A percentile compares a stretch with the other conserved stretches of the same genome.
These are phyloP conservation scores for Astrocystis sublimbata DNA, from an alignment of 495 filamentous ascomycete genomes.

Conservation along the genomic window DNA sequence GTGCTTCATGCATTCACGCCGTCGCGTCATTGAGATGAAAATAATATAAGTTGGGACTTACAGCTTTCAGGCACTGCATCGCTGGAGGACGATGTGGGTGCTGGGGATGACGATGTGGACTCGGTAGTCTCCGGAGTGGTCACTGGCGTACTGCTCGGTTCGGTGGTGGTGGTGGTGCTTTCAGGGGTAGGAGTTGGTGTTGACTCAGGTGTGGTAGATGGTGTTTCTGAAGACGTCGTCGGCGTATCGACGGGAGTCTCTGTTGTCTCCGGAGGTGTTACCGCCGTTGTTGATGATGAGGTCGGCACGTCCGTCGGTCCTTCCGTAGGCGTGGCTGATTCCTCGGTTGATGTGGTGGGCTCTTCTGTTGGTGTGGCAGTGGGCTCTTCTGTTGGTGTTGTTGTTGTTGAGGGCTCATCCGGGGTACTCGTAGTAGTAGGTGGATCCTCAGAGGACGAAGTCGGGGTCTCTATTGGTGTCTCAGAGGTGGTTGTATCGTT, in stretches of 20 bases:
- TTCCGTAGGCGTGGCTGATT: constrained; percentile 6
- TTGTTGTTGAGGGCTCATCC: constrained; percentile 1
- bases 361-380: background rate
- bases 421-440: constrained; percentile 7
- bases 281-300: no score
- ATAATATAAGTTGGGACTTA: background rate
- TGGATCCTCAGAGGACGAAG: constrained; percentile 21
- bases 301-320: background rate
- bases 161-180: constrained; percentile 23
- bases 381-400: no score
- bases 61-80: background rate
- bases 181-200: constrained; percentile 13
- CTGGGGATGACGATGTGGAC: constrained; percentile 7
- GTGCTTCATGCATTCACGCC: background rate
- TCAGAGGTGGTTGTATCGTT: constrained; percentile 29
- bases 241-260: no score
- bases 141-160: background rate
- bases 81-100: constrained; percentile 7
- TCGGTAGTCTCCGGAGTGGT: background rate
- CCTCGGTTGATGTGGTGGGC: constrained; percentile 11
- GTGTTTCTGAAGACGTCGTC: background rate
- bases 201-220: constrained; percentile 9
- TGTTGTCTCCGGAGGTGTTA: constrained; percentile 18
- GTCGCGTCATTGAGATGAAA: background rate
- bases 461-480: constrained; percentile 12